These are phyloP conservation scores for Diaporthe sp. DNA, from an alignment of 2,329 filamentous ascomycete genomes.

Conservation along the genomic window DNA sequence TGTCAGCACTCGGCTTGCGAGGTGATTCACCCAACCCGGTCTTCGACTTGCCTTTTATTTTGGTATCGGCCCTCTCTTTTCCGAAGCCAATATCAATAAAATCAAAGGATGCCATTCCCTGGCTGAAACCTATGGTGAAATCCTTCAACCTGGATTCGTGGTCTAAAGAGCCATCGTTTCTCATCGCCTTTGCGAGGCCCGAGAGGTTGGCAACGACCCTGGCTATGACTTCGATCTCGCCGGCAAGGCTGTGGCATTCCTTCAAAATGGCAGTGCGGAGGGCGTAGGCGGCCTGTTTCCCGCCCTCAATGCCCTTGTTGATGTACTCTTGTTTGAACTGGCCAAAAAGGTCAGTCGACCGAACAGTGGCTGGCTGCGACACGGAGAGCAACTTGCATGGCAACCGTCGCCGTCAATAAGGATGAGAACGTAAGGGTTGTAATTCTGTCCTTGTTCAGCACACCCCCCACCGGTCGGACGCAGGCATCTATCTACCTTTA, in stretches of 20 bases:
- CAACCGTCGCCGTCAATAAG: conserved; percentile 71
- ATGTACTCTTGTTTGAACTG: conserved; percentile 69
- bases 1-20: conserved; percentile 27
- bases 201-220: conserved; percentile 67
- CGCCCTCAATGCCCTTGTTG: conserved; percentile 64
- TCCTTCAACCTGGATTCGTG: conserved; percentile 60
- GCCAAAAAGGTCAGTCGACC: background rate
- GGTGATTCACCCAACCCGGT: background rate
- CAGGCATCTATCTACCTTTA: conserved; percentile 55
- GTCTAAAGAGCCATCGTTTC: conserved; percentile 57
- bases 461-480: conserved; percentile 30
- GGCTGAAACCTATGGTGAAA: conserved; percentile 70
- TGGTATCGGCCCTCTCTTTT: conserved; percentile 68
- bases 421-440: conserved; percentile 69
- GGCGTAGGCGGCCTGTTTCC: conserved; percentile 61
- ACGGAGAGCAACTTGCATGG: conserved; percentile 35
- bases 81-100: conserved; percentile 71
- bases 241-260: conserved; percentile 54
- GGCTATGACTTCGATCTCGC: conserved; percentile 67
- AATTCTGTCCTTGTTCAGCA: conserved; percentile 51
- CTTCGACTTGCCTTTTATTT: conserved; percentile 64
- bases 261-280: conserved; percentile 60
- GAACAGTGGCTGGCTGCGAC: background rate
- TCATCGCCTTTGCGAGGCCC: conserved; percentile 61
- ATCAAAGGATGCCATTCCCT: conserved; percentile 68